These are phyloP conservation scores for Fraxinus velutina DNA, from an alignment of 305 asterid species.

Conservation along the genomic window DNA sequence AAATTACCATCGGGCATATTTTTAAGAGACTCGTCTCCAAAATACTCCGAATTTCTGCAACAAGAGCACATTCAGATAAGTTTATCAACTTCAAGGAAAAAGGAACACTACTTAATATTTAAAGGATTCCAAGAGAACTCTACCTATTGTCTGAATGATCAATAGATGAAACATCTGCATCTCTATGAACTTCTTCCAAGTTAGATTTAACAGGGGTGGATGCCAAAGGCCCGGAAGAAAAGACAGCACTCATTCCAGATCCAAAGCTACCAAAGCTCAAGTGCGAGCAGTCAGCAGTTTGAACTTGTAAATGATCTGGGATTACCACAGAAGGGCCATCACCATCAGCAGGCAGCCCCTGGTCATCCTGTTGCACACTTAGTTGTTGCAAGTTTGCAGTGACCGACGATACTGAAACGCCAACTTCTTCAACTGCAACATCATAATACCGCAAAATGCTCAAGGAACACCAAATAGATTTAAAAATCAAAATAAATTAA, in stretches of 20 bases:
- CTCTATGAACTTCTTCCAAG: slow-evolving; percentile 52
- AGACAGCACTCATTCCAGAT: slow-evolving; percentile 39
- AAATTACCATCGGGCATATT: slow-evolving; percentile 52
- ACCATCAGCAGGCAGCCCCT: slow-evolving; percentile 45
- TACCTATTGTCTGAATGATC: slow-evolving; percentile 60
- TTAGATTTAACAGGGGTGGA: slow-evolving; percentile 43
- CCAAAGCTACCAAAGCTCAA: slow-evolving; percentile 92
- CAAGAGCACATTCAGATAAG: slow-evolving; percentile 8
- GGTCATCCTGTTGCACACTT: slow-evolving; percentile 51
- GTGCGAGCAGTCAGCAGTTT: slow-evolving; percentile 78
- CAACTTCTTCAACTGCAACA: slow-evolving; percentile 58
- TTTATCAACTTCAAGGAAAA: neutral
- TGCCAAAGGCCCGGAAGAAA: slow-evolving; percentile 43
- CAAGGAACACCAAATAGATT: slow-evolving; percentile 9
- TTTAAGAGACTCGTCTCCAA: slow-evolving; percentile 52
- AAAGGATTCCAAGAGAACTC: neutral
- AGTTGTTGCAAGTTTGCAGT: slow-evolving; percentile 56
- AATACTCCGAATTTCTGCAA: slow-evolving; percentile 66
- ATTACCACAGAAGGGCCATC: slow-evolving; percentile 67
- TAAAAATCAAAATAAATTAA: slow-evolving; percentile 5
- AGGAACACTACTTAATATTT: slow-evolving; percentile 6
- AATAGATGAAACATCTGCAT: slow-evolving; percentile 48
- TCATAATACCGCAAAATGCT: slow-evolving; percentile 18
- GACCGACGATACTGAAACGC: slow-evolving; percentile 47
- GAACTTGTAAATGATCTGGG: slow-evolving; percentile 83